Evolutionary conservation across 441 rosid species (phyloP).

Genomic region (Croton setiger): DNA sequence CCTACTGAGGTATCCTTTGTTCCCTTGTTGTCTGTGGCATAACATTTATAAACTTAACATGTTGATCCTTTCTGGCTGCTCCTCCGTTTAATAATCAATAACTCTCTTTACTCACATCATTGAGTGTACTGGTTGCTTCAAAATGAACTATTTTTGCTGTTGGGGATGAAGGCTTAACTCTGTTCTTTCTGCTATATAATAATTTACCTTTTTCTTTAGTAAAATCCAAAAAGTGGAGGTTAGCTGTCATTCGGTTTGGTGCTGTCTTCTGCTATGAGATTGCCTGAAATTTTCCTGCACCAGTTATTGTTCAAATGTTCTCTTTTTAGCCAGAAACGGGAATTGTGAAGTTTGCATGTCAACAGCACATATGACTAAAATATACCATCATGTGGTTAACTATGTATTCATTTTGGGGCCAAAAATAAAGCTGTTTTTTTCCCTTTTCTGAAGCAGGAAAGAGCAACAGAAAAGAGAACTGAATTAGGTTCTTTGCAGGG

Average conservation of each 20-base stretch:
- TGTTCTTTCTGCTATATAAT: not conserved
- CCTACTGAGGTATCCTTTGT: conserved; percentile 46
- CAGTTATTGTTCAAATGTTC: not conserved
- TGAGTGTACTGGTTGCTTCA: not conserved
- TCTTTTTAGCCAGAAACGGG: not conserved
- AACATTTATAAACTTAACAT: not conserved
- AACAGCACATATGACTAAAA: not conserved
- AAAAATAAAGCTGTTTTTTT: not conserved
- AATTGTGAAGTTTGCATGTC: not conserved
- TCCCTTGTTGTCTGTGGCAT: conserved; percentile 13
- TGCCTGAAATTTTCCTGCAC: not conserved
- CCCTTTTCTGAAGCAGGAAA: conserved; percentile 43
- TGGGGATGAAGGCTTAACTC: not conserved
- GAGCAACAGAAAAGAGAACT: conserved; percentile 40
- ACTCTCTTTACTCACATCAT: not conserved
- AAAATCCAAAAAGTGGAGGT: too few species aligned
- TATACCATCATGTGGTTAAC: not conserved
- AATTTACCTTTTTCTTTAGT: too few species aligned
- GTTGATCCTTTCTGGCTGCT: not conserved
- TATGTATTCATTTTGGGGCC: too few species aligned
- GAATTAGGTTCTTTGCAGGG: conserved; percentile 38
- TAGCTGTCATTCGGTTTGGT: not conserved
- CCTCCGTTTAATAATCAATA: not conserved
- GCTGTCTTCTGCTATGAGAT: not conserved
- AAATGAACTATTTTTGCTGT: not conserved